Conservation (phyloP, 306 rosid genomes). For the Cyamopsis tetragonoloba region DNA sequence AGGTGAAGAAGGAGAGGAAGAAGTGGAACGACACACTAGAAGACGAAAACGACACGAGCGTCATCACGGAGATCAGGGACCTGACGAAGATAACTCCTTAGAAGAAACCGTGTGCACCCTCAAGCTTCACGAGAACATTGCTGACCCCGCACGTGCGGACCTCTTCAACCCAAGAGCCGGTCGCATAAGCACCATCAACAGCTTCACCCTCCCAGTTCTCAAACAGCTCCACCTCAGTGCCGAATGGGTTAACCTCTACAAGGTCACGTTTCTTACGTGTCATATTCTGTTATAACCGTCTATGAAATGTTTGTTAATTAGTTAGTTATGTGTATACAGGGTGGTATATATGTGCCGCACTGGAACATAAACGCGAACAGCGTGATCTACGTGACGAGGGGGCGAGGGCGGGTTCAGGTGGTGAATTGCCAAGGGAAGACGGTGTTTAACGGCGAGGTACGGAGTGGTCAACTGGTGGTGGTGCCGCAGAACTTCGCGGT, state of each 20-base stretch:
- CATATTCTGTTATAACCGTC: too few relatives aligned
- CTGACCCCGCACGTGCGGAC: conserved; percentile 19
- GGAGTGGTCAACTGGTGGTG: conserved; percentile 34
- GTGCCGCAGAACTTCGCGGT: conserved; percentile 55
- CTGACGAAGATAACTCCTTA: too few relatives aligned
- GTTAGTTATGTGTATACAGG: too few relatives aligned
- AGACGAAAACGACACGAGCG: too few relatives aligned
- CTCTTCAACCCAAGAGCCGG: conserved; percentile 24
- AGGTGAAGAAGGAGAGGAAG: too few relatives aligned
- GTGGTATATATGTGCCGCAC: conserved; percentile 46
- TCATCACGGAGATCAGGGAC: too few relatives aligned
- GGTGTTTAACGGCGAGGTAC: conserved; percentile 39
- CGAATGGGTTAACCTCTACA: conserved; percentile 22
- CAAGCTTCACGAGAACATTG: conserved; percentile 17
- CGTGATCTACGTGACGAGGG: conserved; percentile 43
- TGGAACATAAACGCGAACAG: conserved; percentile 53
- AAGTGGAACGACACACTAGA: too few relatives aligned
- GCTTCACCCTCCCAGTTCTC: conserved; percentile 23
- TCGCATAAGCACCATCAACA: conserved; percentile 20
- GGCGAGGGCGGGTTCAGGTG: conserved; percentile 44
- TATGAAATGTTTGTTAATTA: too few relatives aligned
- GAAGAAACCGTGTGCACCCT: conserved; percentile 7
- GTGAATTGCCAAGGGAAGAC: conserved; percentile 41
- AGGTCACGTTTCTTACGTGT: too few relatives aligned
- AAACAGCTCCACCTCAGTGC: conserved; percentile 19